Evolutionary conservation across 2,329 filamentous ascomycete genomes (phyloP).

Genomic region (Pyrenophora seminiperda): DNA sequence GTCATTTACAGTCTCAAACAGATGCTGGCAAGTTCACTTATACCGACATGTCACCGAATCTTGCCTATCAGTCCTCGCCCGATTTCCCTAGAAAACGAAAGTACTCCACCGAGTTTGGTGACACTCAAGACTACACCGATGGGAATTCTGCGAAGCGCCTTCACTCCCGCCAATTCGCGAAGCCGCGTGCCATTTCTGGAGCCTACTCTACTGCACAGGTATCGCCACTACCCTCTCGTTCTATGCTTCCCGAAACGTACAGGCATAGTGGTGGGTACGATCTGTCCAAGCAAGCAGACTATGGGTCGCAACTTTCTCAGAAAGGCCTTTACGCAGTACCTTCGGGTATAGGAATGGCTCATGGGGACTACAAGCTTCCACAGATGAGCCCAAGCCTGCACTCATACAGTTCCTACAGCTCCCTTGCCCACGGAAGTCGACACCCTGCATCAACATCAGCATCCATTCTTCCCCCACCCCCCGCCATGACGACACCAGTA

Average conservation of each 20-base stretch:
- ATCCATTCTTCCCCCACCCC: conserved; percentile 53
- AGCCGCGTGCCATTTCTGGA: conserved; percentile 37
- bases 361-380: conserved; percentile 40
- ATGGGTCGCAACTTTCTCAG: conserved; percentile 42
- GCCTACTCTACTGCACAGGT: conserved; percentile 43
- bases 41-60: conserved; percentile 52
- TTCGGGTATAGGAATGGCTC: conserved; percentile 33
- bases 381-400: conserved; percentile 44
- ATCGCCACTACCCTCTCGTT: conserved; percentile 47
- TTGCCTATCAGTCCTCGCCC: conserved; percentile 39
- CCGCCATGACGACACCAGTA: conserved; percentile 58
- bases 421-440: conserved; percentile 52
- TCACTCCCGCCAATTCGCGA: conserved; percentile 45
- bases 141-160: conserved; percentile 44
- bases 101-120: conserved; percentile 37
- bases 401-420: conserved; percentile 51
- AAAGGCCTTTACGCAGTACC: conserved; percentile 44
- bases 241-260: conserved; percentile 43
- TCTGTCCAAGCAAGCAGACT: conserved; percentile 39
- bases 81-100: conserved; percentile 41
- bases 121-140: conserved; percentile 36
- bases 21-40: conserved; percentile 69
- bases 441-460: conserved; percentile 49
- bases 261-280: conserved; percentile 49
- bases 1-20: conserved; percentile 55